Base-by-base conservation (phyloP, 345 rosid genomes). In the Cardamine occulta region DNA sequence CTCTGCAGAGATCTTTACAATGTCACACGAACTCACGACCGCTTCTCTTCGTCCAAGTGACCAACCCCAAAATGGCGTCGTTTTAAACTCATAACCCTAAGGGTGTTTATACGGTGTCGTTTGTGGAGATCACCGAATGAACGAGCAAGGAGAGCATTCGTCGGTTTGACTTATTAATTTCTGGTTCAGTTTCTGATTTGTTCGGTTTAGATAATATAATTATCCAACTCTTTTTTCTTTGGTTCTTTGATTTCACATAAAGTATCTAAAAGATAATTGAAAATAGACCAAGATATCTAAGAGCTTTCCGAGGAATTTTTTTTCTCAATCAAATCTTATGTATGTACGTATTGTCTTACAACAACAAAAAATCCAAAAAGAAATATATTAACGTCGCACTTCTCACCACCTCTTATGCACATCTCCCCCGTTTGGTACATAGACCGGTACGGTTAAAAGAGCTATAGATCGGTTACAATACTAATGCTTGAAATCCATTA, bases 101-200 rank as follows among this genome's bases (percentile, higher is more conserved):
- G 32, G 3, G 8, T 17, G 3, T 29, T 19, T 17, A 52, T 29
- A 40, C 69, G 60, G n/a, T 48, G 79, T 48, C 68, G 79, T 74
- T 58, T 72, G 19, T 2, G 8, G 5, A 2, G 2, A 21, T 24
- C 31, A 21, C 9, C n/a, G 4, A 13, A 23, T 24, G 26, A 24
- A 24, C 26, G 26, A 24, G 1, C 19, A 1, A 19, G 19, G 19
- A 19, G 19, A 39, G 47, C 19, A 24, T 13, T 11, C 47, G 19
- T 15, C 40, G 29, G 35, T 19, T 68, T 68, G 52, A 69, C 73
- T 40, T 56, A 3, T 61, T 35, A 1, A 0, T 15, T 63, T 28
- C 39, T 26, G 4, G 24, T 51, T 51, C 21, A 19, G 26, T 61
- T 4, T 29, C 21, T 64, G 2, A 1, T n/a, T 72, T 60, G 7